These are phyloP conservation scores for Nematocida sp. DNA, from an alignment of 371 early-diverging fungal species.

Conservation along the genomic window DNA sequence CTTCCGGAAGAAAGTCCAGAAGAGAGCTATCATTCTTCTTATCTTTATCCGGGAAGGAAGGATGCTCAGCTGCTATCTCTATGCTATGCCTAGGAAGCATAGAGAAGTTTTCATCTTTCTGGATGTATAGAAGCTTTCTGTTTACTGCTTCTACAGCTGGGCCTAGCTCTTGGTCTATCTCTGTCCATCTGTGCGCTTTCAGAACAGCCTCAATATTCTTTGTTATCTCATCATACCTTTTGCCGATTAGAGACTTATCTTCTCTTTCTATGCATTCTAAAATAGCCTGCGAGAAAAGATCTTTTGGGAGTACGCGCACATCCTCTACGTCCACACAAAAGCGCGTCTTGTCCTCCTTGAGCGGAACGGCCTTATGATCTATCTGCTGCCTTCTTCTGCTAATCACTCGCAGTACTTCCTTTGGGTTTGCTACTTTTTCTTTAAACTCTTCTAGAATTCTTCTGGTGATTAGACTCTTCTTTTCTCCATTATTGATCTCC, in stretches of 20 bases:
- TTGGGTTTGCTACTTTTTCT: constrained; percentile 82
- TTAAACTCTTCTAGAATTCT: constrained; percentile 76
- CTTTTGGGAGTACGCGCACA: constrained; percentile 5
- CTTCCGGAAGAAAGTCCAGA: too few relatives aligned
- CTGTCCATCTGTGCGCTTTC: constrained; percentile 44
- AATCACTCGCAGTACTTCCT: constrained; percentile 78
- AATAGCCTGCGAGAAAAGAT: constrained; percentile 24
- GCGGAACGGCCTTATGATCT: not conserved
- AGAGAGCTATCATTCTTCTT: too few relatives aligned
- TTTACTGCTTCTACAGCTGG: constrained; percentile 37
- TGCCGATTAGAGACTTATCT: constrained; percentile 21
- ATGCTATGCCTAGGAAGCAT: too few relatives aligned
- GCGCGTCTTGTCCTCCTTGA: not conserved
- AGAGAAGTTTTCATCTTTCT: not conserved
- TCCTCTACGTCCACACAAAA: constrained; percentile 9
- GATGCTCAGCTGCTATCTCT: too few relatives aligned
- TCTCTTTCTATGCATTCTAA: constrained; percentile 46
- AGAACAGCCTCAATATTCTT: constrained; percentile 27
- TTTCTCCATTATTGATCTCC: constrained; percentile 71
- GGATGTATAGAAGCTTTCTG: not conserved
- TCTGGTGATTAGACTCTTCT: constrained; percentile 74
- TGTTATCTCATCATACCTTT: constrained; percentile 40
- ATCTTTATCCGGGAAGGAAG: too few relatives aligned
- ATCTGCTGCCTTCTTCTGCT: constrained; percentile 61
- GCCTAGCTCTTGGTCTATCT: constrained; percentile 37